Evolutionary conservation across 2,329 filamentous ascomycete species (phyloP).

Genomic region (Paraconiothyrium brasiliense): DNA sequence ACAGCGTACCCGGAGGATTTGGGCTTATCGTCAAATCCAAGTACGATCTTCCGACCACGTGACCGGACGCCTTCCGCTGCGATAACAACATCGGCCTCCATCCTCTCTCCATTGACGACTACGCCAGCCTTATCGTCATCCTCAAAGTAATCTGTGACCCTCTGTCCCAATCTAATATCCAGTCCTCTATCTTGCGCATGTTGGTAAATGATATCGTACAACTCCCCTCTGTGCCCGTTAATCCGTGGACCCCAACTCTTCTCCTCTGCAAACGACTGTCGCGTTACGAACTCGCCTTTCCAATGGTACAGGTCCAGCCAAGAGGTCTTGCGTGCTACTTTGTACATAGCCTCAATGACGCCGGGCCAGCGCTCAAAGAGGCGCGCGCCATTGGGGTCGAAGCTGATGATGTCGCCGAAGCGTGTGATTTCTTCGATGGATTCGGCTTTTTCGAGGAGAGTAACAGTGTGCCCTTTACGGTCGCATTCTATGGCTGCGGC

Average conservation of each 20-base stretch:
- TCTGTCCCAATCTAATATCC: slow-evolving; percentile 62
- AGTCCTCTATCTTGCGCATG: slow-evolving; percentile 64
- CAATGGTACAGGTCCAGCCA: slow-evolving; percentile 70
- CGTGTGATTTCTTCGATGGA: slow-evolving; percentile 64
- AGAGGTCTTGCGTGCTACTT: slow-evolving; percentile 62
- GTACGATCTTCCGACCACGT: slow-evolving; percentile 61
- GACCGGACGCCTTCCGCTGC: slow-evolving; percentile 64
- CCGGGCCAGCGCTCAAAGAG: slow-evolving; percentile 64
- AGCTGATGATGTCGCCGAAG: slow-evolving; percentile 70
- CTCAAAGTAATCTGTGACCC: slow-evolving; percentile 65
- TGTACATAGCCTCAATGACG: slow-evolving; percentile 59
- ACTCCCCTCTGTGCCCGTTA: slow-evolving; percentile 69
- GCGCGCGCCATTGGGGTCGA: slow-evolving; percentile 67
- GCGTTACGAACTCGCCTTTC: slow-evolving; percentile 68
- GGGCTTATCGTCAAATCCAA: slow-evolving; percentile 62
- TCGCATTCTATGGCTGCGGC: slow-evolving; percentile 71
- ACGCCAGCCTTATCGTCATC: slow-evolving; percentile 62
- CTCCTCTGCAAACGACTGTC: slow-evolving; percentile 57
- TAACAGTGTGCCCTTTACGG: slow-evolving; percentile 67
- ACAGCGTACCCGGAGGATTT: slow-evolving; percentile 64
- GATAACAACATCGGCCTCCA: slow-evolving; percentile 60
- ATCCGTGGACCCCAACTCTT: slow-evolving; percentile 60
- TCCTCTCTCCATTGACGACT: slow-evolving; percentile 57
- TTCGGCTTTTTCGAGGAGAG: slow-evolving; percentile 61
- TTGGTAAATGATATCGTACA: slow-evolving; percentile 66